Evolutionary conservation across 148 eudicot species (phyloP).

Genomic region (Beta vulgaris): DNA sequence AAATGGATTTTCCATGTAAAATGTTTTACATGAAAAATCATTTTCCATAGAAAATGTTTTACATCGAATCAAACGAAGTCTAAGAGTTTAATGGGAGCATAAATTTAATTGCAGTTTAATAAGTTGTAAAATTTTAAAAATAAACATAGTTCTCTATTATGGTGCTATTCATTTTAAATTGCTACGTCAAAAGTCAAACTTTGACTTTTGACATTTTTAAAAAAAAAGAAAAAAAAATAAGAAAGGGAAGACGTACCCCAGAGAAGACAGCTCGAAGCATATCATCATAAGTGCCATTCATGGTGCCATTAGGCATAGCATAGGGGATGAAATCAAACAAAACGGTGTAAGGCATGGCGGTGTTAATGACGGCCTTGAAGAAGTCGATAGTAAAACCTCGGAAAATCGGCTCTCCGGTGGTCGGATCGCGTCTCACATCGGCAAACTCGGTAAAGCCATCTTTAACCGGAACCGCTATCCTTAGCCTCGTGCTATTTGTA

Average conservation of each 20-base stretch:
- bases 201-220: not conserved
- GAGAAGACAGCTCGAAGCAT: constrained; percentile 21
- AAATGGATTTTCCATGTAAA: no score
- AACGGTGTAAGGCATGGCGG: constrained; percentile 6
- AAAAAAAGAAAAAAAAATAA: no score
- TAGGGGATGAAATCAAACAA: constrained; percentile 13
- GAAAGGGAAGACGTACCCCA: constrained; percentile 6
- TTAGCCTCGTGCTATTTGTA: not conserved
- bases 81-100: no score
- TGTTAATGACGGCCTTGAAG: constrained; percentile 19
- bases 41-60: no score
- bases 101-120: no score
- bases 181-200: no score
- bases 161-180: no score
- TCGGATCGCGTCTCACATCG: not conserved
- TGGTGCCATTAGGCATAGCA: constrained; percentile 20
- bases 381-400: constrained; percentile 26
- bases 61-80: no score
- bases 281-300: constrained; percentile 31
- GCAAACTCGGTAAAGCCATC: constrained; percentile 26
- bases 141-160: no score
- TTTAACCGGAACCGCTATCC: constrained; percentile 25
- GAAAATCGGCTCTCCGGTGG: constrained; percentile 7
- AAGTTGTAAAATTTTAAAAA: no score
- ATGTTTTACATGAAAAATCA: no score